phyloP scores from a whole-genome alignment of 805 yeast genomes.

The Ogataea methylovora region DNA sequence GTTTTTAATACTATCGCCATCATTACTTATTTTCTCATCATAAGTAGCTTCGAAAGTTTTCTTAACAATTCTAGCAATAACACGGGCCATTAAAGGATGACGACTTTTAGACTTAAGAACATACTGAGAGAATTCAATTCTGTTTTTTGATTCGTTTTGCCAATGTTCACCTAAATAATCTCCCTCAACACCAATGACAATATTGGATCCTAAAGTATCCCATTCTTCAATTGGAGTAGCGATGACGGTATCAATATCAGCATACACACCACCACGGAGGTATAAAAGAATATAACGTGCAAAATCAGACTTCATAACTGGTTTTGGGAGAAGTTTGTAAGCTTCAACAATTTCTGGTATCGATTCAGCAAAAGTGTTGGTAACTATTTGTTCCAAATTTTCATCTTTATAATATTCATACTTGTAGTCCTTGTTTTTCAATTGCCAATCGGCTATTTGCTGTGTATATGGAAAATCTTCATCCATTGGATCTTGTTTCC shows the following conservation, averaged over 20 bases:
- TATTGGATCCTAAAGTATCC: constrained; percentile 8
- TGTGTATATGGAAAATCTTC: background rate
- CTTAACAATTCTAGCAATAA: constrained; percentile 15
- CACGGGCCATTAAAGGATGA: constrained; percentile 17
- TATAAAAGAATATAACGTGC: constrained; percentile 41
- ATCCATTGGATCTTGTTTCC: background rate
- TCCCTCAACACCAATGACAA: constrained; percentile 14
- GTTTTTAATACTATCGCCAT: constrained; percentile 10
- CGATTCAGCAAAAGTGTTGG: constrained; percentile 4
- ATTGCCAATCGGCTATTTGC: background rate
- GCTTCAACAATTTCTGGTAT: constrained; percentile 42
- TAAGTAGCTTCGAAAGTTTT: constrained; percentile 4
- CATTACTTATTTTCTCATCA: constrained; percentile 7
- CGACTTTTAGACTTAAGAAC: constrained; percentile 13
- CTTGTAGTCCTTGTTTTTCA: background rate
- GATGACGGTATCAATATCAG: constrained; percentile 45
- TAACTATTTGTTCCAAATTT: constrained; percentile 1
- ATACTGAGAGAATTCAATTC: constrained; percentile 12
- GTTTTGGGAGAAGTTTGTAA: constrained; percentile 38
- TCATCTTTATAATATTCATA: background rate
- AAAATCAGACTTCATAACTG: constrained; percentile 39
- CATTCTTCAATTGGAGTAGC: constrained; percentile 30
- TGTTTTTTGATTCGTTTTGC: constrained; percentile 10
- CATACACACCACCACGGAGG: constrained; percentile 47
- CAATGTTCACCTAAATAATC: constrained; percentile 15